Base-by-base conservation (phyloP, 1,284 basidiomycete species). In the Volvariella volvacea region DNA sequence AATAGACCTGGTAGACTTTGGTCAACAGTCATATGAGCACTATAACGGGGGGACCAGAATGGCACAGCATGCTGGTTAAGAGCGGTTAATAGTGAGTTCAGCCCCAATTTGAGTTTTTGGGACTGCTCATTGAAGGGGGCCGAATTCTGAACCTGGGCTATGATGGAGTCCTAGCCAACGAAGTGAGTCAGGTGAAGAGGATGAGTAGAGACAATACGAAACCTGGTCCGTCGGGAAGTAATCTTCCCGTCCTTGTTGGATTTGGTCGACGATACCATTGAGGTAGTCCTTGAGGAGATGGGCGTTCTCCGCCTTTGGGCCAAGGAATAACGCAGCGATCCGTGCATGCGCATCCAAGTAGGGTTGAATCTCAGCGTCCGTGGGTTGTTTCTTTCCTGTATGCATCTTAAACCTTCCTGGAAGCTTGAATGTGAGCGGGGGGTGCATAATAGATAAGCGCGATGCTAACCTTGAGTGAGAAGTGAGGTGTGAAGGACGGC, bases 1-100 rank as follows among this genome's bases (percentile, higher is more conserved):
- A 67, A 48, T 9, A 65, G 63, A 1, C 59, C 63, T 0, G 70
- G 69, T 39, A 72, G 49, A 15, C 58, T 59, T n/a, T 50, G 59
- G 31, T 69, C 66, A 33, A 62, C 56, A 19, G 41, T 51, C 70
- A 72, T 72, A 51, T 72, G 69, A 0, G 58, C 70, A 39, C 52
- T 59, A 49, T 72, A 73, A 10, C 71, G 64, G 17, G 66, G 67
- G 14, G 63, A 66, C 47, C 57, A 70, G 56, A 68, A 69, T 3
- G 70, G 70, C 10, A 64, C 34, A 36, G 14, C 6, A 43, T 62
- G 55, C 17, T 60, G 44, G 28, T 48, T 49, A 20, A 66, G 56
- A n/a, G 39, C 25, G n/a, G 19, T 16, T 22, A 16, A 21, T 22
- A 19, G 25, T n/a, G 39, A 32, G 20, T 21, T n/a, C n/a, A 17